Base-by-base conservation (phyloP, 1,284 basidiomycete genomes). In the Cryptococcus hybrid region DNA sequence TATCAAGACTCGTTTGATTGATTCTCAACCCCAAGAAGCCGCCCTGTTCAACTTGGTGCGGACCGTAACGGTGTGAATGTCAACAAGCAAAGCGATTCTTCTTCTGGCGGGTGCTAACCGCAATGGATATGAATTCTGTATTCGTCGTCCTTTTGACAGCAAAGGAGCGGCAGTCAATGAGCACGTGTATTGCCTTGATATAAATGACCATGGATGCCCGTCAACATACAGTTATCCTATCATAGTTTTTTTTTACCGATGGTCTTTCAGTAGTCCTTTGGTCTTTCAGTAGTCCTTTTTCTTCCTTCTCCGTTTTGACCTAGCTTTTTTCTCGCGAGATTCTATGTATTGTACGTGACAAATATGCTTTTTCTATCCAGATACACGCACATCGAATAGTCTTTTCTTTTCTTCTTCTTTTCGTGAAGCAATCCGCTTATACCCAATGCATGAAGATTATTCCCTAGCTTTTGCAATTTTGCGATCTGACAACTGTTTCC, bases 1-100 rank as follows among this genome's bases (percentile, higher is more conserved):
- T 78, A 96, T 96, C 83, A 99, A 99, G 84, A 86, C 90, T 50
- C 88, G 95, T 54, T 83, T 99, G 68, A 97, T 99, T 76, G 96
- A 99, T 79, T 91, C 91, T 36, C 90, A 93, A 80, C 87, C 86
- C 37, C 88, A 90, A 61, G 82, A 84, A 52, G 80, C 73, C 35
- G 60, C 67, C 12, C 72, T 3, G 55, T 67, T 7, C 57, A 64
- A 5, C 68, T 73, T 45, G 65, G 55, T 42, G 71, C 69, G n/a
- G 70, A 73, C 59, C 67, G 67, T 57, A 56, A 58, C 30, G 62
- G 63, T 35, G 70, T 71, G 54, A 72, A 73, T 58, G 70, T 74
- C 51, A 68, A 70, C 64, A 67, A 71, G 63, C 60, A 68, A 56
- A 50, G 54, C 52, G 54, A 57, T 42, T 36, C 59, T 40, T 46